Conservation (phyloP, 345 rosid genomes). For the Eucalyptus fibrosa region DNA sequence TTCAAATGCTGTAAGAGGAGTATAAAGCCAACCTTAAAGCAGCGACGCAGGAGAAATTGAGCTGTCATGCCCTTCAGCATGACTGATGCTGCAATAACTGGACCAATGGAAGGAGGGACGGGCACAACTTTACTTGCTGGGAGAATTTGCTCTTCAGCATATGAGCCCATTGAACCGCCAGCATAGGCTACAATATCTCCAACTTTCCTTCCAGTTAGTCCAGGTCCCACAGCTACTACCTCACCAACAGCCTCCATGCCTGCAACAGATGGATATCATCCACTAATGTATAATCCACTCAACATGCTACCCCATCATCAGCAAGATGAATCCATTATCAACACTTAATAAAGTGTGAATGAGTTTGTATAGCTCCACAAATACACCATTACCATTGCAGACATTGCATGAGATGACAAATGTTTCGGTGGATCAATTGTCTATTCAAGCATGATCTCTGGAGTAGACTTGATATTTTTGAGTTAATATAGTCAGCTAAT, state of each 20-base stretch:
- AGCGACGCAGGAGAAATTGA: conserved; percentile 54
- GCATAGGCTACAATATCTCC: conserved; percentile 93
- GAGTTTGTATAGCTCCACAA: neutral
- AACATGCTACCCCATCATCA: neutral
- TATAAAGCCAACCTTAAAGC: conserved; percentile 60
- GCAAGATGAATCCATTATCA: neutral
- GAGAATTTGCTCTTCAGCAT: conserved; percentile 84
- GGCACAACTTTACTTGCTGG: conserved; percentile 74
- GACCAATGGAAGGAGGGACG: conserved; percentile 70
- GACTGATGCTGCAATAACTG: conserved; percentile 64
- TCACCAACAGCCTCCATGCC: conserved; percentile 94
- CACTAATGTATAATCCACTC: neutral
- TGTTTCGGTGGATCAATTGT: neutral
- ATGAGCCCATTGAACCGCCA: conserved; percentile 66
- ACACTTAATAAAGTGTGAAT: neutral
- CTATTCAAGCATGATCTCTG: neutral
- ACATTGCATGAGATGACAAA: neutral
- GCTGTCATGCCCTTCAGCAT: conserved; percentile 95
- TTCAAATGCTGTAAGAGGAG: neutral
- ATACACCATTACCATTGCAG: neutral
- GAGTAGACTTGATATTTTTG: neutral
- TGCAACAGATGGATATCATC: neutral
- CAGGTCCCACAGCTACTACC: conserved; percentile 78
- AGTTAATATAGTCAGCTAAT: neutral
- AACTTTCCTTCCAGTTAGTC: conserved; percentile 60